A percentile compares a stretch with the other conserved stretches of the same genome.
Conservation (phyloP, 2,329 filamentous ascomycete genomes). For the Sporothrix globosa region DNA sequence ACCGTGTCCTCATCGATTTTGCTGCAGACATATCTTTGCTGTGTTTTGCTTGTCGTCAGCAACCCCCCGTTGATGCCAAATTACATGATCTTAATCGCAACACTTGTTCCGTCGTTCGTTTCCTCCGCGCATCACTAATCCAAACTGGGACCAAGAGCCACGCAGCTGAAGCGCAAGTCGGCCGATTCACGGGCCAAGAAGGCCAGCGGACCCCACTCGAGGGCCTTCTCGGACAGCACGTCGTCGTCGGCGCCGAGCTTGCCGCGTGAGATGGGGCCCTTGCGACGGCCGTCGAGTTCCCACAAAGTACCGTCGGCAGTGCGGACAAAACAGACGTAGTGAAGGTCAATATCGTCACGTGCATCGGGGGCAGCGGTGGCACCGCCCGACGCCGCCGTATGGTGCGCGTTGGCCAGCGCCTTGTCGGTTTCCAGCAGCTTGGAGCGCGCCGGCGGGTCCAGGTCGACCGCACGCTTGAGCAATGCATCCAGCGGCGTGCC, state of each 20-base stretch:
- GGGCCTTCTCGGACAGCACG: slow-evolving; percentile 72
- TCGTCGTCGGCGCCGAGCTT: slow-evolving; percentile 64
- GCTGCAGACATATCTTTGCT: not conserved
- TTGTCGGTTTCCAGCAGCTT: slow-evolving; percentile 75
- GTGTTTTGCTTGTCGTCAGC: not conserved
- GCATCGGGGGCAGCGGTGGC: slow-evolving; percentile 79
- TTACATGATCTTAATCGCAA: not conserved
- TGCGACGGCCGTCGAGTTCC: slow-evolving; percentile 63
- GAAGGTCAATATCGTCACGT: slow-evolving; percentile 82
- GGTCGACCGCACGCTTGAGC: slow-evolving; percentile 68
- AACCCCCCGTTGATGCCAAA: not conserved
- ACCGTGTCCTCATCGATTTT: not conserved
- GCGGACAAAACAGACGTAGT: slow-evolving; percentile 96
- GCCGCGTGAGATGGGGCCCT: slow-evolving; percentile 61
- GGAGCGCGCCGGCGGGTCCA: slow-evolving; percentile 68
- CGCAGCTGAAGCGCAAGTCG: slow-evolving; percentile 63
- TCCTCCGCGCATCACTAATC: slow-evolving; percentile 46
- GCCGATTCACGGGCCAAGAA: slow-evolving; percentile 59
- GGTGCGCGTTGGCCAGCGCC: slow-evolving; percentile 77
- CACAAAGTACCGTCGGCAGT: slow-evolving; percentile 63
- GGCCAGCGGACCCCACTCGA: slow-evolving; percentile 67
- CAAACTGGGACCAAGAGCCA: slow-evolving; percentile 57
- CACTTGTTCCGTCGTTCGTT: not conserved
- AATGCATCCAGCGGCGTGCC: slow-evolving; percentile 65
- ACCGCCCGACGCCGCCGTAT: slow-evolving; percentile 72